Evolutionary conservation across 169 alveolate species (phyloP).

Genomic region (Plasmodium gaboni): DNA sequence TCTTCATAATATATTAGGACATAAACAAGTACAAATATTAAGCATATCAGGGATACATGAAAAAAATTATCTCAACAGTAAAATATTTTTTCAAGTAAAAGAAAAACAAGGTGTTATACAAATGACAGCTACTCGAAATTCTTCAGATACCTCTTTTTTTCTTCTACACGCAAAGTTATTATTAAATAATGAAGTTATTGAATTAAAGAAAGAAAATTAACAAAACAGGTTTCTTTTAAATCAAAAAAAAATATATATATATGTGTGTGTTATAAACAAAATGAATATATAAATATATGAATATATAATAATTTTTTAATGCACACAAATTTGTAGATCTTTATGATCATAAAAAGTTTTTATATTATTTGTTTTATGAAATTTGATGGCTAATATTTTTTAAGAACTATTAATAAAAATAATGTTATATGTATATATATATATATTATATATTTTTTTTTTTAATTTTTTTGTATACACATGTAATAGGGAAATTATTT

Average conservation of each 20-base stretch:
- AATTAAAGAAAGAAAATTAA: slow-evolving; percentile 1
- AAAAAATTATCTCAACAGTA: slow-evolving; percentile 68
- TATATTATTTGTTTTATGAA: too few relatives aligned
- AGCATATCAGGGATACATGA: slow-evolving; percentile 67
- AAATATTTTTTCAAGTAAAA: slow-evolving; percentile 40
- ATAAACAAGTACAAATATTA: slow-evolving; percentile 67
- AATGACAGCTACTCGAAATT: slow-evolving; percentile 49
- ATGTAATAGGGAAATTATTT: too few relatives aligned
- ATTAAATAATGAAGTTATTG: slow-evolving; percentile 18
- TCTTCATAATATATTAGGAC: slow-evolving; percentile 19
- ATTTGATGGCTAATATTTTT: too few relatives aligned
- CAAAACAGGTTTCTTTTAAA: not conserved
- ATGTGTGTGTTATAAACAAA: too few relatives aligned
- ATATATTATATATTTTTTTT: too few relatives aligned
- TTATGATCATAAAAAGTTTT: too few relatives aligned
- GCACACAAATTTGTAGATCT: too few relatives aligned
- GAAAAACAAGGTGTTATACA: slow-evolving; percentile 65
- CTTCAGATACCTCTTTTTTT: slow-evolving; percentile 9
- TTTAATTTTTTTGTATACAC: too few relatives aligned
- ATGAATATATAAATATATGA: too few relatives aligned
- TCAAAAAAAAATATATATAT: not conserved
- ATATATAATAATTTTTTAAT: too few relatives aligned
- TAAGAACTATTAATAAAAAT: too few relatives aligned
- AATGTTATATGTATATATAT: too few relatives aligned
- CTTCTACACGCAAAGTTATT: slow-evolving; percentile 44